phyloP scores from a whole-genome alignment of 495 filamentous ascomycete species.

The Talaromyces ruber region DNA sequence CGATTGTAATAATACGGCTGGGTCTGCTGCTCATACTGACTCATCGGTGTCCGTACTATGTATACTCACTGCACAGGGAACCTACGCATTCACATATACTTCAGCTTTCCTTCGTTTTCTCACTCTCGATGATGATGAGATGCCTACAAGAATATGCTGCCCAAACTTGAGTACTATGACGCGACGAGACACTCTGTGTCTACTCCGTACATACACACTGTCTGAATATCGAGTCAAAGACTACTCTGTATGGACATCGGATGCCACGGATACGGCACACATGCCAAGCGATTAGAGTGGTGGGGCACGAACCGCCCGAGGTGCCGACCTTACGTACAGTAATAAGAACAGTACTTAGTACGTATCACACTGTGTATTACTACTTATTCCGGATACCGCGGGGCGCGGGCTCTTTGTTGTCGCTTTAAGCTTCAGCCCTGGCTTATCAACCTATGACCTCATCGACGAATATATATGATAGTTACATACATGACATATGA shows the following conservation, averaged over 20 bases:
- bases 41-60: not conserved
- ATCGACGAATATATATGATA: not conserved
- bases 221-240: no score
- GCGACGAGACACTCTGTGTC: no score
- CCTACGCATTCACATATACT: not conserved
- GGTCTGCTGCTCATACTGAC: not conserved
- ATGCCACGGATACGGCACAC: not conserved
- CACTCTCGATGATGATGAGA: not conserved
- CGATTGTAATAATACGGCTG: not conserved
- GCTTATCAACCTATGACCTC: not conserved
- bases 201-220: no score
- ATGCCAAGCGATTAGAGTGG: not conserved
- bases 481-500: no score
- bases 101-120: not conserved
- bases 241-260: not conserved
- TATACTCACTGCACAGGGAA: not conserved
- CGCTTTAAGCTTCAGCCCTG: not conserved
- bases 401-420: not conserved
- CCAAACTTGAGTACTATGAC: not conserved
- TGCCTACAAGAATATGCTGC: not conserved
- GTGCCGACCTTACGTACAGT: not conserved
- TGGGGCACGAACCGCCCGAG: not conserved
- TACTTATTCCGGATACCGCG: not conserved
- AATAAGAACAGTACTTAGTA: not conserved
- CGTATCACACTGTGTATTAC: not conserved